Percentiles rank a stretch among this genome's conserved stretches.
Conservation (phyloP, 1,139 yeast genomes). For the Protomyces gravidus region DNA sequence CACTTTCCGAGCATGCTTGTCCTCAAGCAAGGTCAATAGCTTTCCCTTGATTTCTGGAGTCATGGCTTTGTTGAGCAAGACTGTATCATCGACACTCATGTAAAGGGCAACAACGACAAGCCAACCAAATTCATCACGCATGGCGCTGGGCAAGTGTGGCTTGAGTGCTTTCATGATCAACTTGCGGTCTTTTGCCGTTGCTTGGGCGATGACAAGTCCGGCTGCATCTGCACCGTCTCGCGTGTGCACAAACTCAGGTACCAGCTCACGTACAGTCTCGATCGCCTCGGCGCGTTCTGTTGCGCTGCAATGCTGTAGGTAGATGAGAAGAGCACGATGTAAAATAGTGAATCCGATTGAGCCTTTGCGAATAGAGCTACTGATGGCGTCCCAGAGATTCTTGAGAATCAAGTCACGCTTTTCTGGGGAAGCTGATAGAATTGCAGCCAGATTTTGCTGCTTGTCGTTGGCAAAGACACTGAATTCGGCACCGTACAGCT, state of each 20-base stretch:
- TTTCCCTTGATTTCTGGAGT: slow-evolving; percentile 54
- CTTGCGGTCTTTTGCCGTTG: slow-evolving; percentile 92
- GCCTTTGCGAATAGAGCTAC: slow-evolving; percentile 90
- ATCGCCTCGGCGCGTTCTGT: slow-evolving; percentile 77
- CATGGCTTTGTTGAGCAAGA: slow-evolving; percentile 69
- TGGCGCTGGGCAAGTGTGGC: slow-evolving; percentile 66
- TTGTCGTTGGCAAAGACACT: slow-evolving; percentile 74
- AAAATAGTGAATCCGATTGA: slow-evolving; percentile 93
- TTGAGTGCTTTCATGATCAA: slow-evolving; percentile 64
- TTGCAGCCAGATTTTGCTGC: slow-evolving; percentile 60
- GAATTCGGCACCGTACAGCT: slow-evolving; percentile 95
- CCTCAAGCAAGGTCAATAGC: slow-evolving; percentile 57
- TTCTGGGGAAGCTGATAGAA: slow-evolving; percentile 68
- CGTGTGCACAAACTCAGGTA: slow-evolving; percentile 93
- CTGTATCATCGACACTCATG: slow-evolving; percentile 91
- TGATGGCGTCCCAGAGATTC: slow-evolving; percentile 76
- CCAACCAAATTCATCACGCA: slow-evolving; percentile 83
- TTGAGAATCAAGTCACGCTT: slow-evolving; percentile 71
- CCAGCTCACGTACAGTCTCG: slow-evolving; percentile 77
- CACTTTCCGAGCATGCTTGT: slow-evolving; percentile 85
- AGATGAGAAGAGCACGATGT: slow-evolving; percentile 94
- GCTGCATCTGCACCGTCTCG: slow-evolving; percentile 93
- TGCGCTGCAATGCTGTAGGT: slow-evolving; percentile 61
- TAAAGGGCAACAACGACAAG: slow-evolving; percentile 71
- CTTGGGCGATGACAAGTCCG: slow-evolving; percentile 67